Base-by-base conservation (phyloP, 1,284 basidiomycete genomes). In the Ganoderma lucidum region DNA sequence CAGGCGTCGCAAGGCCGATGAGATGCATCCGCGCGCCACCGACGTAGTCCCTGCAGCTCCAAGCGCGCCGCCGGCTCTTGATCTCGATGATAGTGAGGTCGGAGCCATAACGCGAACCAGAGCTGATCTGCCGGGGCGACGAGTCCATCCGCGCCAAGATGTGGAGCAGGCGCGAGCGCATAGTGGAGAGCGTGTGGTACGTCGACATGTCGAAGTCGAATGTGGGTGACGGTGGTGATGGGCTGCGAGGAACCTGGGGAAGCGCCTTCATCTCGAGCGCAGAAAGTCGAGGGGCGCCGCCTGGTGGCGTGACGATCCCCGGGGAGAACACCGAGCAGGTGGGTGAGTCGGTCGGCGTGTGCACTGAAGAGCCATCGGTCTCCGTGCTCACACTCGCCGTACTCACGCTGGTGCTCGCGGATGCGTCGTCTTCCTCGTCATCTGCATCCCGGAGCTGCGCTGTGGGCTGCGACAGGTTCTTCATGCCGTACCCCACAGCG, bases 301-400 rank as follows among this genome's bases (percentile, higher is more conserved):
- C 60, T 1, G n/a, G 65, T 3, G 66, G 37, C 45, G 63, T 35
- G 56, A 56, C 45, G 42, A 48, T 35, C 35, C 12, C 68, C 19
- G 67, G 70, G 8, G 63, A 68, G 58, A 75, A 73, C 1, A 73
- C 70, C n/a, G 75, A 70, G 48, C 65, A 65, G 15, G 59, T 42
- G 8, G 71, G 71, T 0, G 73, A 70, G 70, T 86, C 83, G 4
- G 83, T 79, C 9, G 87, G 88, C 0, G 88, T 89, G 71, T 88
- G 88, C 14, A 89, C 77, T 0, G 86, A 88, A 60, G 85, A 88
- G 3, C 84, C 86, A 71, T 89, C 88, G 0, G 85, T 86, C 62
- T 86, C 87, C 4, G 85, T 85, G 59, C 79, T 80, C 44, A 70
- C 66, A 44, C 75, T 78, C 28, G 77, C 74, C 35, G 77, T 70